phyloP scores from a whole-genome alignment of 2,329 filamentous ascomycete species.

The Paecilomyces niveus region DNA sequence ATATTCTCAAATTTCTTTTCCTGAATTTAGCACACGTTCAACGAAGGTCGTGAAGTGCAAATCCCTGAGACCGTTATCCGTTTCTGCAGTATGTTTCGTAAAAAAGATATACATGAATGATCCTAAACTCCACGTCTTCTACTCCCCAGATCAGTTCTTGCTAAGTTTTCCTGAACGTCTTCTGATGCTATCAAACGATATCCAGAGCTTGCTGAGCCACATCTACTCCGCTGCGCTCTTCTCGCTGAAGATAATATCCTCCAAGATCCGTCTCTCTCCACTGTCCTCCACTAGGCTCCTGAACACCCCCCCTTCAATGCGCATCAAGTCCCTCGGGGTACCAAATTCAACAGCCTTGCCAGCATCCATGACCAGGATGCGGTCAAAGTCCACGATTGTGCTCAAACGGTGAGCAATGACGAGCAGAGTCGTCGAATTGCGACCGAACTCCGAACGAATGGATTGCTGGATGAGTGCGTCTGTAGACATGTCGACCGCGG shows the following conservation, averaged over 20 bases:
- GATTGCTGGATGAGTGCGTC: slow-evolving; percentile 66
- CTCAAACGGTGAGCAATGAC: slow-evolving; percentile 46
- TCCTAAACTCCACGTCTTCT: not conserved
- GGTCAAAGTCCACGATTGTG: not conserved
- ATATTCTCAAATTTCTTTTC: no score
- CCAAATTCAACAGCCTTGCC: not conserved
- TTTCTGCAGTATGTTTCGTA: no score
- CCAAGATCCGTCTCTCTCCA: slow-evolving; percentile 7
- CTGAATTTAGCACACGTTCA: no score
- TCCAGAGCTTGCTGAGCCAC: not conserved
- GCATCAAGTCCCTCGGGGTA: slow-evolving; percentile 3
- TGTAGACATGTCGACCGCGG: slow-evolving; percentile 70
- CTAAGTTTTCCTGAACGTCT: not conserved
- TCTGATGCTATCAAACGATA: not conserved
- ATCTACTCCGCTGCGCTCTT: not conserved
- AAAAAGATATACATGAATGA: not conserved
- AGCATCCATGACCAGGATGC: not conserved
- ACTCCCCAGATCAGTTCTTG: not conserved
- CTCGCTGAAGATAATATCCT: slow-evolving; percentile 3
- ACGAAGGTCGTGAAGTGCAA: no score
- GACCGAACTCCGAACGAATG: slow-evolving; percentile 63
- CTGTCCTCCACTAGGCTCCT: slow-evolving; percentile 5
- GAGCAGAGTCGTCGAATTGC: slow-evolving; percentile 56
- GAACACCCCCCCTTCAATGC: slow-evolving; percentile 4
- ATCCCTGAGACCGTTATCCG: no score